Conservation (phyloP, 129 eudicot species). For the Flaveria bidentis region DNA sequence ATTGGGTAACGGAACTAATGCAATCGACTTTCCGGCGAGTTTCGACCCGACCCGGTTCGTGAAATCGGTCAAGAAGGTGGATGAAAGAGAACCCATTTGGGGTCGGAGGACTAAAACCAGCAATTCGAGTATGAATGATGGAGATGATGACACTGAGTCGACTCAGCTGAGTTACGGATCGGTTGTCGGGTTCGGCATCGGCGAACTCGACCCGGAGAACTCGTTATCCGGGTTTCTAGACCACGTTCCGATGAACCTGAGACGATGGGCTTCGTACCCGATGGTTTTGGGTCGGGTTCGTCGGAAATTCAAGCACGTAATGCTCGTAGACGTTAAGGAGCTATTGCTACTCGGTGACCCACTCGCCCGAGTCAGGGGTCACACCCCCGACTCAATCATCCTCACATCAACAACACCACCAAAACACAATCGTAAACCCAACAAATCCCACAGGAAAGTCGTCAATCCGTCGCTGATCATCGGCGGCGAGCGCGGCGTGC, state of each 20-base stretch:
- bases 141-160: slow-evolving; percentile 37
- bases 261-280: slow-evolving; percentile 90
- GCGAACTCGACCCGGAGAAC: slow-evolving; percentile 88
- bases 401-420: slow-evolving; percentile 25
- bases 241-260: slow-evolving; percentile 57
- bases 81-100: slow-evolving; percentile 70
- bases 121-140: slow-evolving; percentile 36
- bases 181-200: slow-evolving; percentile 68
- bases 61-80: slow-evolving; percentile 44
- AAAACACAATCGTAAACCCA: slow-evolving; percentile 43
- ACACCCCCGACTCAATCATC: slow-evolving; percentile 61
- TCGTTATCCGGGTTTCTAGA: slow-evolving; percentile 71
- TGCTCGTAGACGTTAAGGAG: slow-evolving; percentile 63
- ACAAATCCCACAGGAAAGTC: slow-evolving; percentile 36
- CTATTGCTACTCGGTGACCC: slow-evolving; percentile 73
- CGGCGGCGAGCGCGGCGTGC: slow-evolving; percentile 79
- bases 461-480: slow-evolving; percentile 48
- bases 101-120: slow-evolving; percentile 45
- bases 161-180: slow-evolving; percentile 80
- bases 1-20: slow-evolving; percentile 20
- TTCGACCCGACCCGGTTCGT: slow-evolving; percentile 54
- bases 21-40: slow-evolving; percentile 32
- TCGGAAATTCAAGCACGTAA: slow-evolving; percentile 57
- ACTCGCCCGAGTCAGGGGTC: slow-evolving; percentile 58
- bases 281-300: slow-evolving; percentile 76